A percentile compares a stretch with the other conserved stretches of the same genome.
phyloP scores from a whole-genome alignment of 2,329 filamentous ascomycete species.

The Harringtonia aguacate region DNA sequence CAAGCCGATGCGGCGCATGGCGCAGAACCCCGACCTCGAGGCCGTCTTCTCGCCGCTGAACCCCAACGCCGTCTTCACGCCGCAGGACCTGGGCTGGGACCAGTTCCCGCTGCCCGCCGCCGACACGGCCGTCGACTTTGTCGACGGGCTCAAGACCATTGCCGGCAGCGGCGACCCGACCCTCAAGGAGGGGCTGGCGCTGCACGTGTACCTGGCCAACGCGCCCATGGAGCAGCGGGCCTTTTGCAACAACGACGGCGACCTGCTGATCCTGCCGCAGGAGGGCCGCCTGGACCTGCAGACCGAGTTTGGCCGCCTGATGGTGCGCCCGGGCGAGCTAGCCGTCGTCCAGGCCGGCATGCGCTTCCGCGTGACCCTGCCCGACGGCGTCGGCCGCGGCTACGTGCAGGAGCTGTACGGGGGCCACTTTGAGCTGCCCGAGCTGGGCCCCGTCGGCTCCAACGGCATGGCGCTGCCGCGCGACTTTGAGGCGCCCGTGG shows the following conservation, averaged over 20 bases:
- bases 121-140: slow-evolving; percentile 27
- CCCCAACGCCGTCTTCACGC: slow-evolving; percentile 31
- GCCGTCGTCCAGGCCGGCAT: slow-evolving; percentile 56
- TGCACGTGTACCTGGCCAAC: slow-evolving; percentile 37
- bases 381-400: slow-evolving; percentile 23
- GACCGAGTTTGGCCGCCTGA: slow-evolving; percentile 49
- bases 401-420: slow-evolving; percentile 60
- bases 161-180: slow-evolving; percentile 39
- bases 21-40: slow-evolving; percentile 18
- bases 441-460: slow-evolving; percentile 55
- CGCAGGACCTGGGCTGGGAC: slow-evolving; percentile 25
- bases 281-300: slow-evolving; percentile 56
- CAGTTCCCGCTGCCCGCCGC: slow-evolving; percentile 23
- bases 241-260: slow-evolving; percentile 51
- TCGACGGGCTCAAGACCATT: slow-evolving; percentile 35
- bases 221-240: slow-evolving; percentile 34
- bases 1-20: slow-evolving; percentile 4
- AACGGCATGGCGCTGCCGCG: slow-evolving; percentile 55
- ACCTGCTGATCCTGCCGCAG: slow-evolving; percentile 56
- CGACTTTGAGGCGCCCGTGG: slow-evolving; percentile 54
- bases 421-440: slow-evolving; percentile 52
- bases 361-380: slow-evolving; percentile 49
- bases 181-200: slow-evolving; percentile 34
- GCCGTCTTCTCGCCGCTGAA: slow-evolving; percentile 35
- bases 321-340: slow-evolving; percentile 56